Conservation (phyloP, 2,329 filamentous ascomycete species). For the Aplosporella prunicola region DNA sequence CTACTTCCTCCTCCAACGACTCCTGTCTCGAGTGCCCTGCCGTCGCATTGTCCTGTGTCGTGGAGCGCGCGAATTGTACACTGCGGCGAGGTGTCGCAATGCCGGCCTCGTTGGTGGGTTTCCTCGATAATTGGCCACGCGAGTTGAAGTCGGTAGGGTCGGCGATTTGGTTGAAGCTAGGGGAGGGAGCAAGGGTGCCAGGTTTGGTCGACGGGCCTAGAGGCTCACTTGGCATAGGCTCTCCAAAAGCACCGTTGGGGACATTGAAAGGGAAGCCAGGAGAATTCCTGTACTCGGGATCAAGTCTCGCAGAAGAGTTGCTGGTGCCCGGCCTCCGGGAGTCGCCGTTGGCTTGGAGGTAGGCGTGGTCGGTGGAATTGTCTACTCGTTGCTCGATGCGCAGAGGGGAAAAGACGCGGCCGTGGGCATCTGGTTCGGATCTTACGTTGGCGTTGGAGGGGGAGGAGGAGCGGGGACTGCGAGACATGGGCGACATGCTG, state of each 20-base stretch:
- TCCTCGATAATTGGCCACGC: constrained; percentile 7
- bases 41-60: constrained; percentile 32
- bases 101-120: constrained; percentile 10
- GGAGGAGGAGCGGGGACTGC: constrained; percentile 18
- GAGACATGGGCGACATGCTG: constrained; percentile 20
- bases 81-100: constrained; percentile 47
- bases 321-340: background rate
- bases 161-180: constrained; percentile 6
- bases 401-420: constrained; percentile 20
- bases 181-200: constrained; percentile 6
- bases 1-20: constrained; percentile 51
- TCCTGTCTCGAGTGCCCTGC: constrained; percentile 49
- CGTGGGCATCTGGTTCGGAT: constrained; percentile 14
- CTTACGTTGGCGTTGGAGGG: constrained; percentile 16
- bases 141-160: constrained; percentile 9
- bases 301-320: no score
- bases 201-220: background rate
- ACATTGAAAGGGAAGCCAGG: constrained; percentile 7
- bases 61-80: constrained; percentile 61
- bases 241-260: constrained; percentile 4
- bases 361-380: constrained; percentile 3
- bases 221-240: background rate
- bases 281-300: no score
- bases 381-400: constrained; percentile 17
- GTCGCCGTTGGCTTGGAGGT: background rate